phyloP scores from a whole-genome alignment of 2,329 filamentous ascomycete species.

The Westerdykella aurantiaca region DNA sequence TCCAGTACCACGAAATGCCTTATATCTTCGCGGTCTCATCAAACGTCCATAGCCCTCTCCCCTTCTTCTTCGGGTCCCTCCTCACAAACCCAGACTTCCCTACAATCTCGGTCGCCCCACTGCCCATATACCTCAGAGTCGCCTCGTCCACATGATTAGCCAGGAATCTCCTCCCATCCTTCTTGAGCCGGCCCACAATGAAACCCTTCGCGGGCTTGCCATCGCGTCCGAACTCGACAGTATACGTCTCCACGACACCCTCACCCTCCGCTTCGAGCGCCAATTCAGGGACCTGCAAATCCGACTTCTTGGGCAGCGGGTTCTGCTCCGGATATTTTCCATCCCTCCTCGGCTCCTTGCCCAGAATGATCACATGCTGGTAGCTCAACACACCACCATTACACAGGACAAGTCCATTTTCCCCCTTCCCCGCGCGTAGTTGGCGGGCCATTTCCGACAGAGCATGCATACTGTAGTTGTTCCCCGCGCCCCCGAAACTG shows the following conservation, averaged over 20 bases:
- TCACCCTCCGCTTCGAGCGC: constrained; percentile 44
- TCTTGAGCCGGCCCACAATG: constrained; percentile 49
- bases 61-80: constrained; percentile 21
- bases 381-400: constrained; percentile 63
- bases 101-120: constrained; percentile 43
- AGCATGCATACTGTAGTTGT: constrained; percentile 65
- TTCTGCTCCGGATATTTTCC: constrained; percentile 45
- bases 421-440: constrained; percentile 44
- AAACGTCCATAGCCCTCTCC: constrained; percentile 27
- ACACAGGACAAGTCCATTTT: constrained; percentile 55
- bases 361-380: constrained; percentile 58
- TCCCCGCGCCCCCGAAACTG: constrained; percentile 64
- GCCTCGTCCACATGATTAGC: constrained; percentile 52
- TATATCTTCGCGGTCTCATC: constrained; percentile 6
- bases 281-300: constrained; percentile 37
- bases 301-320: constrained; percentile 42
- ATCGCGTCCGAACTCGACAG: constrained; percentile 51
- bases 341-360: constrained; percentile 40
- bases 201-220: constrained; percentile 46
- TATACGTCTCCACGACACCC: constrained; percentile 56
- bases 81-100: constrained; percentile 46
- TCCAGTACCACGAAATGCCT: background rate
- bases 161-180: constrained; percentile 47
- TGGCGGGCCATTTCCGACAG: constrained; percentile 40
- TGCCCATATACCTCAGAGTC: constrained; percentile 45